These are phyloP conservation scores for Daldinia sp. DNA, from an alignment of 2,329 filamentous ascomycete species.

Conservation along the genomic window DNA sequence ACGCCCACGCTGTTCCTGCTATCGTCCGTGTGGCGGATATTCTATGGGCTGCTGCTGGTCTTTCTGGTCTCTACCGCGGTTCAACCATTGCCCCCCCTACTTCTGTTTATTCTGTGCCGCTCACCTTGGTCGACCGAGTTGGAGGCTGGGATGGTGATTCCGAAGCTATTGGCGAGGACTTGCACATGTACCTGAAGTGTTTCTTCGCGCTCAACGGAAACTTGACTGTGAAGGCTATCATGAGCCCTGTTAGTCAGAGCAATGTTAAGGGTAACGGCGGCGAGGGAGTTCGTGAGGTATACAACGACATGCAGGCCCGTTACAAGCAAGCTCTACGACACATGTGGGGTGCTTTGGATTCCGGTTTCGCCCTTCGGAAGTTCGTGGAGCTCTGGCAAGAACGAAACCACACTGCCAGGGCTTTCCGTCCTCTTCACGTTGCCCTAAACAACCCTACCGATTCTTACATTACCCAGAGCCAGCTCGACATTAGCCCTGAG, in stretches of 20 bases:
- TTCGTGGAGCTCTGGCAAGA: slow-evolving; percentile 65
- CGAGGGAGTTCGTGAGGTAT: slow-evolving; percentile 60
- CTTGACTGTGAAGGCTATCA: slow-evolving; percentile 68
- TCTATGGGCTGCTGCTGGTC: slow-evolving; percentile 74
- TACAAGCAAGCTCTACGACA: slow-evolving; percentile 77
- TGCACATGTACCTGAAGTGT: slow-evolving; percentile 82
- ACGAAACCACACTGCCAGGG: slow-evolving; percentile 62
- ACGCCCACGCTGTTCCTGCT: slow-evolving; percentile 71
- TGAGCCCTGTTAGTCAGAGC: slow-evolving; percentile 76
- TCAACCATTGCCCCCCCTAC: slow-evolving; percentile 74
- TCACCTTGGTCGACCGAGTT: slow-evolving; percentile 72
- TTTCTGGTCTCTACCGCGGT: slow-evolving; percentile 71
- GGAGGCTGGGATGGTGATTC: slow-evolving; percentile 76
- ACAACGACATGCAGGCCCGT: slow-evolving; percentile 68
- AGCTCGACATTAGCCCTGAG: slow-evolving; percentile 52
- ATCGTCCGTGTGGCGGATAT: slow-evolving; percentile 76
- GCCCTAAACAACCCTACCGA: slow-evolving; percentile 57
- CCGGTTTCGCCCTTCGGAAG: slow-evolving; percentile 69
- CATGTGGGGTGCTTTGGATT: slow-evolving; percentile 79
- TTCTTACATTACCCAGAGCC: slow-evolving; percentile 58
- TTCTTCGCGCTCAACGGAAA: slow-evolving; percentile 78
- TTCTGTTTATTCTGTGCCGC: slow-evolving; percentile 75
- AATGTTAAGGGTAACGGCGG: slow-evolving; percentile 71
- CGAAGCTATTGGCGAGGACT: slow-evolving; percentile 77
- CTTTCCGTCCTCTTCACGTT: slow-evolving; percentile 64